phyloP scores from a whole-genome alignment of 1,284 basidiomycete genomes.

The Phellopilus nigrolimitatus region DNA sequence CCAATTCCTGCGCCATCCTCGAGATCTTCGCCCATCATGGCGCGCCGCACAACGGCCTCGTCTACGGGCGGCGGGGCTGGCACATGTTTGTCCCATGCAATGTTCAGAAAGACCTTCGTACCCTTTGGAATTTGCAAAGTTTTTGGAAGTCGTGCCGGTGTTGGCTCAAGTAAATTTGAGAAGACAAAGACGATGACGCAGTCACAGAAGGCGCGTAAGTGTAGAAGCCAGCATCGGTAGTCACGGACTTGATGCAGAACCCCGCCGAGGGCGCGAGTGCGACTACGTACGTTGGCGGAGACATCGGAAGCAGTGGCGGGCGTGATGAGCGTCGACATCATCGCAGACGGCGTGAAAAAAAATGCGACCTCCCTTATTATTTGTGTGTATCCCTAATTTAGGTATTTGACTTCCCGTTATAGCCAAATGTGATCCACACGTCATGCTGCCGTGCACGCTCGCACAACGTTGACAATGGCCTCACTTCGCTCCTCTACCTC shows the following conservation, averaged over 20 bases:
- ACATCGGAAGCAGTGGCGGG: neutral
- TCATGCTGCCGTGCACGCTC: too few relatives aligned
- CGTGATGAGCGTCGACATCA: neutral
- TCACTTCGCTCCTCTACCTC: neutral
- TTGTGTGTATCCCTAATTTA: too few relatives aligned
- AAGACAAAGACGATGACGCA: slow-evolving; percentile 11
- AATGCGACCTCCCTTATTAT: too few relatives aligned
- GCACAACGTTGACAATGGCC: too few relatives aligned
- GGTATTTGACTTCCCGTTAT: too few relatives aligned
- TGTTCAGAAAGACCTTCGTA: slow-evolving; percentile 66
- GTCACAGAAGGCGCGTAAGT: slow-evolving; percentile 11
- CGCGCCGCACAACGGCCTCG: slow-evolving; percentile 50
- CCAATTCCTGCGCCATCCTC: slow-evolving; percentile 29
- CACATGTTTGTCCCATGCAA: slow-evolving; percentile 61
- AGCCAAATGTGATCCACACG: too few relatives aligned
- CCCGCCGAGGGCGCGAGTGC: slow-evolving; percentile 49
- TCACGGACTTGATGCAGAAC: slow-evolving; percentile 55
- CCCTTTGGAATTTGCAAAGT: slow-evolving; percentile 38
- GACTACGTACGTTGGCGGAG: slow-evolving; percentile 30
- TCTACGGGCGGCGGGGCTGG: slow-evolving; percentile 58
- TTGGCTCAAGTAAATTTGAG: slow-evolving; percentile 25
- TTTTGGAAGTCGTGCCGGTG: slow-evolving; percentile 27
- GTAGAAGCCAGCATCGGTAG: slow-evolving; percentile 38
- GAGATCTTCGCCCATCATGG: slow-evolving; percentile 46
- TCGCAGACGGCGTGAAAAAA: neutral